Conservation (phyloP, 192 early-diverging fungal species). For the Haplosporangium gracile region DNA sequence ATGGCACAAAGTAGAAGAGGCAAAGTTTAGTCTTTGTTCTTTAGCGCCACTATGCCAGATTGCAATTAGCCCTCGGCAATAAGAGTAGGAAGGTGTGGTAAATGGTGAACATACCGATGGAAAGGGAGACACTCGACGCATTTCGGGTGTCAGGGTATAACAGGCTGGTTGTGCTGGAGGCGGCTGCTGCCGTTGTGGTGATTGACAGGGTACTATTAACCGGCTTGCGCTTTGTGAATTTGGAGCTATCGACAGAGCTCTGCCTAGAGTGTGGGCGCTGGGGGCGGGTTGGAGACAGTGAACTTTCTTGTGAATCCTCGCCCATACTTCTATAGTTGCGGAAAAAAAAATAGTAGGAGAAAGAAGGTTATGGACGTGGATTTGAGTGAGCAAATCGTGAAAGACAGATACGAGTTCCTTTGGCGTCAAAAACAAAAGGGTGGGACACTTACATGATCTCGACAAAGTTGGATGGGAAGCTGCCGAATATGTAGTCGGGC, state of each 20-base stretch:
- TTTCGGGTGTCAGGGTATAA: background rate
- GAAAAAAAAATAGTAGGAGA: background rate
- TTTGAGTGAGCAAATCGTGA: background rate
- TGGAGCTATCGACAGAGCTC: conserved; percentile 30
- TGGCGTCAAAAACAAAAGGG: background rate
- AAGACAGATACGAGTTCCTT: background rate
- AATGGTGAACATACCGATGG: background rate
- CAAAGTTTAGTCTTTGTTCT: background rate
- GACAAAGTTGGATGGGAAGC: conserved; percentile 53
- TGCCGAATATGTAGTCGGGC: conserved; percentile 22
- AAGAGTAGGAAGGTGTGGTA: background rate
- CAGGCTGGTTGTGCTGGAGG: background rate
- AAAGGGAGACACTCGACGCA: conserved; percentile 2
- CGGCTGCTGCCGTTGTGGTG: background rate
- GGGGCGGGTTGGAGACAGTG: conserved; percentile 7
- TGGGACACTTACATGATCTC: conserved; percentile 27
- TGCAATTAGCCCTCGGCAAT: background rate
- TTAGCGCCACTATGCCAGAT: background rate
- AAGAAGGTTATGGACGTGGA: background rate
- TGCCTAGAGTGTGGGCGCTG: conserved; percentile 27
- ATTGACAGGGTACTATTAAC: background rate
- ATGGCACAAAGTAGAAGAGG: background rate
- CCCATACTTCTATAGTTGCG: background rate
- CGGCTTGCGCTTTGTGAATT: conserved; percentile 40
- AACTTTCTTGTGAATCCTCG: background rate